A percentile compares a stretch with the other conserved stretches of the same genome.
phyloP scores from a whole-genome alignment of 768 basidiomycete species.

The Trametes elegans region DNA sequence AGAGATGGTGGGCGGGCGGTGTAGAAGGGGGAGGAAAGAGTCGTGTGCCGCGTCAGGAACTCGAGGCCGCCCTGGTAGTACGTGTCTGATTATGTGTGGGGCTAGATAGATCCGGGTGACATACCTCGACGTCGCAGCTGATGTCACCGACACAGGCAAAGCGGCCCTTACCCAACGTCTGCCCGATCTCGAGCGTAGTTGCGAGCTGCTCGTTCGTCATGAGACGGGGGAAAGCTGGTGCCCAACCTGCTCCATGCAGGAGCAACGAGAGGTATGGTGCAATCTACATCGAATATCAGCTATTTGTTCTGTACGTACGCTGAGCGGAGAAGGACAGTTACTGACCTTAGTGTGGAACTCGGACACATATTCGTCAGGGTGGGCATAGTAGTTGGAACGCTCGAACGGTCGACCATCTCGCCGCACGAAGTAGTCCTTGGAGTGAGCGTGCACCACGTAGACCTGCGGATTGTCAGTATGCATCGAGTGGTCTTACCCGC shows the following conservation, averaged over 20 bases:
- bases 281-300: constrained; percentile 42
- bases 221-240: constrained; percentile 70
- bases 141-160: constrained; percentile 82
- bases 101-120: constrained; percentile 6
- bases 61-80: constrained; percentile 73
- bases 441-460: constrained; percentile 71
- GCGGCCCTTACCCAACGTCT: constrained; percentile 49
- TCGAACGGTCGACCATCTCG: constrained; percentile 55
- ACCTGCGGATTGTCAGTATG: constrained; percentile 40
- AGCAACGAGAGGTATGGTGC: constrained; percentile 85
- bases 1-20: constrained; percentile 42
- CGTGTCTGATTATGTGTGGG: not conserved
- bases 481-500: not conserved
- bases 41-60: constrained; percentile 75
- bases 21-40: constrained; percentile 75
- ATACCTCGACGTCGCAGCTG: constrained; percentile 80
- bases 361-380: constrained; percentile 64
- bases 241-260: constrained; percentile 87
- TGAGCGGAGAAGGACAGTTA: not conserved
- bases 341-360: constrained; percentile 69
- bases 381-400: constrained; percentile 69
- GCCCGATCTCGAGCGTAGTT: constrained; percentile 47
- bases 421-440: constrained; percentile 68
- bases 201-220: constrained; percentile 67
- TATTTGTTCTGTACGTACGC: not conserved